Conservation (phyloP, 208 protist species). For the Wallacemonas collosoma region DNA sequence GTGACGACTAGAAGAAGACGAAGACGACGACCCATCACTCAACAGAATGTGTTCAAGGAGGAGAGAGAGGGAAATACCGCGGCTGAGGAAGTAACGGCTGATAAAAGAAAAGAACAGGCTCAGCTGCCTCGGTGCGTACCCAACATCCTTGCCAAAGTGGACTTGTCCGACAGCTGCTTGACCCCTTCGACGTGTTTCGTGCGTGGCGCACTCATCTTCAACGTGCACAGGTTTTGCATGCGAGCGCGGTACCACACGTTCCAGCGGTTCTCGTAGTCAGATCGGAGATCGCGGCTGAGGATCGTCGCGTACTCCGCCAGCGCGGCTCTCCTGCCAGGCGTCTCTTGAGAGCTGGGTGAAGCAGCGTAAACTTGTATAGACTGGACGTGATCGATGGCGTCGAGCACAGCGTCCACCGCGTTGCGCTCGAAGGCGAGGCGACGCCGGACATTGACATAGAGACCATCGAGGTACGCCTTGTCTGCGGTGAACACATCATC, state of each 20-base stretch:
- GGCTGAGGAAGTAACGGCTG: too few relatives aligned
- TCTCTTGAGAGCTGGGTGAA: constrained; percentile 31
- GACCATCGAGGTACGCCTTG: constrained; percentile 39
- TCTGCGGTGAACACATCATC: constrained; percentile 31
- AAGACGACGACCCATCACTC: too few relatives aligned
- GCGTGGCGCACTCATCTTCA: constrained; percentile 14
- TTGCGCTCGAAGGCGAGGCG: constrained; percentile 62
- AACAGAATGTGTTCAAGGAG: too few relatives aligned
- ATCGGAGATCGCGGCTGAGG: constrained; percentile 52
- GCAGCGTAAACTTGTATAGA: constrained; percentile 47
- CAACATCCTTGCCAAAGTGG: neutral
- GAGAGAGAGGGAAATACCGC: too few relatives aligned
- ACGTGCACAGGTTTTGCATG: constrained; percentile 11
- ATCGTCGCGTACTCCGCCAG: constrained; percentile 35
- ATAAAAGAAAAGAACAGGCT: too few relatives aligned
- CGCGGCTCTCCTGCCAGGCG: constrained; percentile 3
- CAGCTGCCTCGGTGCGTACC: neutral
- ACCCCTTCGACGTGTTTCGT: neutral
- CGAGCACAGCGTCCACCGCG: constrained; percentile 65
- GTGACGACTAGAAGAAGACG: too few relatives aligned
- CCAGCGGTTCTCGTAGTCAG: constrained; percentile 57
- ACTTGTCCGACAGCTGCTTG: neutral
- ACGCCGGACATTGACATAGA: constrained; percentile 64
- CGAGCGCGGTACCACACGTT: constrained; percentile 46
- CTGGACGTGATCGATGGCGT: constrained; percentile 68